These are phyloP conservation scores for Fusarium circinatum DNA, from an alignment of 2,329 filamentous ascomycete species.

Conservation along the genomic window DNA sequence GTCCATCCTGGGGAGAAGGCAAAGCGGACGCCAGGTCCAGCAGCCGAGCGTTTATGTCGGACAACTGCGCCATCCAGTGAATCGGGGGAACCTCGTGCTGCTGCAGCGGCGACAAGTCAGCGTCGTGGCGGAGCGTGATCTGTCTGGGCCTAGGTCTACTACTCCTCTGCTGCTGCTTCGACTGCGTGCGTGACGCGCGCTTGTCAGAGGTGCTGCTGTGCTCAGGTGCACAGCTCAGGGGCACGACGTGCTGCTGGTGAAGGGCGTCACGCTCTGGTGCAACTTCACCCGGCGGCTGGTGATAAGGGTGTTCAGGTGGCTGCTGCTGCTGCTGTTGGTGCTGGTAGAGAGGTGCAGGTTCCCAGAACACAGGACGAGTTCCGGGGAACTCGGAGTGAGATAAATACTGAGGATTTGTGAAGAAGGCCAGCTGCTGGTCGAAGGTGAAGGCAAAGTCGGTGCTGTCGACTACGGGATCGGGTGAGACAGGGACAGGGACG, in stretches of 20 bases:
- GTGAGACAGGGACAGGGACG: constrained; percentile 39
- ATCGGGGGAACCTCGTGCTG: constrained; percentile 38
- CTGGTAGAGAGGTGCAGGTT: constrained; percentile 32
- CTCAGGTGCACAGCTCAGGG: constrained; percentile 39
- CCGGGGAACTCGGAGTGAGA: constrained; percentile 42
- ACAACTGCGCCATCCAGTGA: constrained; percentile 54
- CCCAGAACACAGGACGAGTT: constrained; percentile 33
- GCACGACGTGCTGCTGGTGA: constrained; percentile 23
- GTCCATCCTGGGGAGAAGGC: constrained; percentile 42
- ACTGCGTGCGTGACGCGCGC: constrained; percentile 35
- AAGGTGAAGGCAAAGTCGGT: constrained; percentile 51
- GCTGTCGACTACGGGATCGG: constrained; percentile 45
- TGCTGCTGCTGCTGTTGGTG: background rate
- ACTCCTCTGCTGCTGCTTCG: constrained; percentile 31
- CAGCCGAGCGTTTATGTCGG: constrained; percentile 52
- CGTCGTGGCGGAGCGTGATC: constrained; percentile 46
- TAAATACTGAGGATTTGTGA: constrained; percentile 43
- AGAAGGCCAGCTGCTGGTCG: constrained; percentile 47
- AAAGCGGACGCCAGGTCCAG: constrained; percentile 51
- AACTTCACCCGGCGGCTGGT: constrained; percentile 18
- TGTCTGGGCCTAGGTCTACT: constrained; percentile 45
- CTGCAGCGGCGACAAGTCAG: constrained; percentile 29
- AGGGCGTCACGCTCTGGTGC: constrained; percentile 30
- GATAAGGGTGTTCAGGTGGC: constrained; percentile 7
- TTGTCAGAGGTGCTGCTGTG: constrained; percentile 40